Evolutionary conservation across 805 yeast genomes (phyloP).

Genomic region (Wickerhamiella sergipiensis): DNA sequence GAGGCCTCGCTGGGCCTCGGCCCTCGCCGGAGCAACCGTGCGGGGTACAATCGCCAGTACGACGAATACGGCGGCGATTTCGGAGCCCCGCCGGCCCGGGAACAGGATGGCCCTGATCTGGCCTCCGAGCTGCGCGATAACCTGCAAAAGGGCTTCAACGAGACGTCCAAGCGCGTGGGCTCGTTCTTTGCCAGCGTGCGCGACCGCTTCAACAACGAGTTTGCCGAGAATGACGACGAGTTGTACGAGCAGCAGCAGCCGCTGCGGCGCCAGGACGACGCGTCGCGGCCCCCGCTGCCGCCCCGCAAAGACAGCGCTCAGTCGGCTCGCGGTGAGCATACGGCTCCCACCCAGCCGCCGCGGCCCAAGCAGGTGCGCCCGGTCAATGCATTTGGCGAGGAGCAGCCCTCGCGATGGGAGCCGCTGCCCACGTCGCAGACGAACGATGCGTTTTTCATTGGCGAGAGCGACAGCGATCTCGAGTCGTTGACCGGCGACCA

Average conservation of each 20-base stretch:
- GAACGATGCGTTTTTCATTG: slow-evolving; percentile 18
- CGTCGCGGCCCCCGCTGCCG: background rate
- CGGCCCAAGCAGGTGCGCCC: slow-evolving; percentile 7
- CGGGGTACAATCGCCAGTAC: background rate
- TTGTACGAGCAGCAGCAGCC: slow-evolving; percentile 10
- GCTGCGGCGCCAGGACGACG: background rate
- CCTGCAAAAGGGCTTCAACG: slow-evolving; percentile 13
- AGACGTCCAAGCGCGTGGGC: slow-evolving; percentile 13
- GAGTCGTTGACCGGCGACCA: slow-evolving; percentile 14
- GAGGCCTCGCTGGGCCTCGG: background rate
- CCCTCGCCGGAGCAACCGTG: background rate
- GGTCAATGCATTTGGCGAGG: slow-evolving; percentile 20
- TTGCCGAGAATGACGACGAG: slow-evolving; percentile 17
- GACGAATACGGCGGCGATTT: background rate
- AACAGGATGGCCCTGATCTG: slow-evolving; percentile 1
- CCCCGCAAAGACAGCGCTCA: background rate
- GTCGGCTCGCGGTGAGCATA: background rate
- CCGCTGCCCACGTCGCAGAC: slow-evolving; percentile 10
- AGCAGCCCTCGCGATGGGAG: slow-evolving; percentile 10
- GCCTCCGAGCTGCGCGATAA: slow-evolving; percentile 12
- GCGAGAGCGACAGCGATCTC: slow-evolving; percentile 20
- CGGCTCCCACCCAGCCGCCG: slow-evolving; percentile 9
- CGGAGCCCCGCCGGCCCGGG: background rate
- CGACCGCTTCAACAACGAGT: slow-evolving; percentile 15
- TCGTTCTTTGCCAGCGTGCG: slow-evolving; percentile 15